phyloP scores from a whole-genome alignment of 2,329 filamentous ascomycete species.

The Raffaelea arxii region DNA sequence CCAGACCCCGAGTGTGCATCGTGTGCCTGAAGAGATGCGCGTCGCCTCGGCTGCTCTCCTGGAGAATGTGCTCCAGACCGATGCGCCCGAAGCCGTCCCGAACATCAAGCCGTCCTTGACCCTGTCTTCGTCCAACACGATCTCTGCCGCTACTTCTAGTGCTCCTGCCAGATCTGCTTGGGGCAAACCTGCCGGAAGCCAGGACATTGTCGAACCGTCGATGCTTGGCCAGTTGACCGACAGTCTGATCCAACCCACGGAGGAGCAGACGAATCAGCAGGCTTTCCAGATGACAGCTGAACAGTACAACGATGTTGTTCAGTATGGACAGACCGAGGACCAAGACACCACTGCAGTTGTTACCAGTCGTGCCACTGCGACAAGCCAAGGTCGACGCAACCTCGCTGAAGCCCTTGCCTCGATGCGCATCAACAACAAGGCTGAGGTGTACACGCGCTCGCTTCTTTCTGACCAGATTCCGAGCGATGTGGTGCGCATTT shows the following conservation, averaged over 20 bases:
- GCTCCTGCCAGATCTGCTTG: background rate
- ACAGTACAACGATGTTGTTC: constrained; percentile 79
- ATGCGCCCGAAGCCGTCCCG: constrained; percentile 34
- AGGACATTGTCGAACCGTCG: constrained; percentile 36
- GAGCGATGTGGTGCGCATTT: constrained; percentile 81
- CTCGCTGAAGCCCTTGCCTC: constrained; percentile 71
- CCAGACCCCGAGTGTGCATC: constrained; percentile 62
- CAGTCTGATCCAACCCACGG: constrained; percentile 62
- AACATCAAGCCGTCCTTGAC: background rate
- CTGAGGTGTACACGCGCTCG: constrained; percentile 87
- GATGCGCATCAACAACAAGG: constrained; percentile 66
- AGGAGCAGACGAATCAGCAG: constrained; percentile 81
- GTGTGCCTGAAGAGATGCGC: constrained; percentile 71
- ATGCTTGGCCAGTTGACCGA: constrained; percentile 59
- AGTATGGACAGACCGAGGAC: constrained; percentile 41
- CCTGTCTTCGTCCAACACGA: background rate
- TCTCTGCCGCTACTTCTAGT: background rate
- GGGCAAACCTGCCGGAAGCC: background rate
- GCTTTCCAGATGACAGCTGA: constrained; percentile 76
- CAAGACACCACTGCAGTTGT: constrained; percentile 15
- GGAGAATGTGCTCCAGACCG: constrained; percentile 71
- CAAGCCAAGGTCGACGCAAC: constrained; percentile 59
- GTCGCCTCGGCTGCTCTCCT: constrained; percentile 68
- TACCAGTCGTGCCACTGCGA: constrained; percentile 37
- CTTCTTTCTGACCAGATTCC: constrained; percentile 93